A percentile compares a stretch with the other conserved stretches of the same genome.
phyloP scores from a whole-genome alignment of 2,329 filamentous ascomycete genomes.

The Mollisiaceae sp. region DNA sequence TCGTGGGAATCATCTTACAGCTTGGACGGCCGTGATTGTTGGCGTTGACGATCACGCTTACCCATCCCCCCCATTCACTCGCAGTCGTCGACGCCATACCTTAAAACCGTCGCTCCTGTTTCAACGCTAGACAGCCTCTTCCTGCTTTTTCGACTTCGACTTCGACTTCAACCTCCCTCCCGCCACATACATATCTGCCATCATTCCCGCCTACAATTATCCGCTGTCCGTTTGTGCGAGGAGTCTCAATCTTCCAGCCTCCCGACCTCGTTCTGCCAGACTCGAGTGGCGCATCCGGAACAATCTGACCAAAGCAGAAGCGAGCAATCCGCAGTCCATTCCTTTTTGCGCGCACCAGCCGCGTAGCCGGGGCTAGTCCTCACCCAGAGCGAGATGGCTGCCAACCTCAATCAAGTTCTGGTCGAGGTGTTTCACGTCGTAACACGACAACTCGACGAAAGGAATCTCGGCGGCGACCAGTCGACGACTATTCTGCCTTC shows the following conservation, averaged over 20 bases:
- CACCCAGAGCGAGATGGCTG: constrained; percentile 30
- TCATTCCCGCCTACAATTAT: constrained; percentile 18
- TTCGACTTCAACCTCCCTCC: neutral
- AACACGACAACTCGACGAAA: constrained; percentile 27
- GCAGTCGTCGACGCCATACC: neutral
- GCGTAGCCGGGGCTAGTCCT: constrained; percentile 7
- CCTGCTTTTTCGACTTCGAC: neutral
- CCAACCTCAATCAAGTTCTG: constrained; percentile 36
- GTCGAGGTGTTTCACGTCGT: constrained; percentile 30
- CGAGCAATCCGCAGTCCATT: constrained; percentile 19
- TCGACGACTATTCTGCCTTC: constrained; percentile 25
- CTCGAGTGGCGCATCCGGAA: neutral
- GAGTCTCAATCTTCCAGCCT: constrained; percentile 2
- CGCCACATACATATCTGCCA: neutral
- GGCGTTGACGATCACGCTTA: neutral
- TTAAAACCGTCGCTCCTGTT: constrained; percentile 1
- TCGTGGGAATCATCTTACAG: neutral
- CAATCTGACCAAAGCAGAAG: constrained; percentile 4
- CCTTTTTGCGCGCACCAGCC: constrained; percentile 9
- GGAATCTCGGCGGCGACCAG: constrained; percentile 26
- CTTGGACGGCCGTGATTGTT: neutral
- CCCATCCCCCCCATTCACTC: neutral
- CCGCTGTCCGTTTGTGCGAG: constrained; percentile 15
- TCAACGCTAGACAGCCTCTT: neutral
- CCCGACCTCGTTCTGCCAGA: constrained; percentile 6